Base-by-base conservation (phyloP, 2,329 filamentous ascomycete genomes). In the Colletotrichum liaoningense region DNA sequence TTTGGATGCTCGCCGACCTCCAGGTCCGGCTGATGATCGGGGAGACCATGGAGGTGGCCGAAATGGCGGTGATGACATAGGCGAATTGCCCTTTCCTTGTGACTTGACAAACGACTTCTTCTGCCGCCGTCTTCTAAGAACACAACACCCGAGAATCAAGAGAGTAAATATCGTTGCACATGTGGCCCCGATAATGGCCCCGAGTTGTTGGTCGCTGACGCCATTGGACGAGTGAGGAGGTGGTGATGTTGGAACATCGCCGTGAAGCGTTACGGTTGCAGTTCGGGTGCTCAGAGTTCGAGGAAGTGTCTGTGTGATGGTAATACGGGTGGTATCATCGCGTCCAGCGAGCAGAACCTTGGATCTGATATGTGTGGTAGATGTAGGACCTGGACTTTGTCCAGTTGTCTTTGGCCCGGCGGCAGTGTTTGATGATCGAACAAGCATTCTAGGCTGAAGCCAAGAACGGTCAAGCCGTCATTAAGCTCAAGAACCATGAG, bases 211-310 rank as follows among this genome's bases (percentile, higher is more conserved):
- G 19, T 58, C 26, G 56, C 56, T 58, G 56, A 58, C 30, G 56
- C 56, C 56, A 35, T 58, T 28, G 9, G 56, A 58, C 22, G 56
- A 38, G 14, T 30, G 56, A 19, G 56, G 56, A 58, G 56, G 56
- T 19, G 56, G 56, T 28, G 33, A 28, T 38, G 56, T 58, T 58
- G 56, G 56, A 33, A 58, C n/a, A 7, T n/a, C 56, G n/a, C 56
- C 56, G 56, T 33, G 56, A 58, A 58, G 56, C 30, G 56, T 58
- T 19, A 58, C 56, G 14, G 56, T 58, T 12, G 56, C 56, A 28
- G 56, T 58, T 35, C 56, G 56, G 14, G 56, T 58, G 56, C 56
- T 58, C 56, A 58, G 35, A 28, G 56, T 58, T 35, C 56, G 56
- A n/a, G 30, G 56, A 12, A 58, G 19, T 35, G 56, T 58, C 56